Base-by-base conservation (phyloP, 495 filamentous ascomycete genomes). In the Penicillium canescens region DNA sequence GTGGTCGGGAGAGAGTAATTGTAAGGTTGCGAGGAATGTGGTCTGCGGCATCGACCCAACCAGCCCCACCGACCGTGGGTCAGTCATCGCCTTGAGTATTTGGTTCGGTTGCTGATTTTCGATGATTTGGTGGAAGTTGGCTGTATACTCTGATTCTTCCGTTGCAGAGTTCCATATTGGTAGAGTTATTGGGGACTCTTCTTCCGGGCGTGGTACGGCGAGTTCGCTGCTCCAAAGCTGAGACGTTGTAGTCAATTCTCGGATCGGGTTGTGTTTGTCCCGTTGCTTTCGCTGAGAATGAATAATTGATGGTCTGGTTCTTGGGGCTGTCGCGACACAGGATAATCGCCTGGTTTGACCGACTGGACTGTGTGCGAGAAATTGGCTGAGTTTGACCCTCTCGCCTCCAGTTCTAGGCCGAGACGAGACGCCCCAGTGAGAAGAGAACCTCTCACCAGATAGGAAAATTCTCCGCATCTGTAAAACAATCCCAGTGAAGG, bases 1-100 rank as follows among this genome's bases (percentile, higher is more conserved):
- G 58, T 78, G 67, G 21, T 61, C 45, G 3, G 76, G 76, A 12
- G 74, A 73, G 1, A 79, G 66, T 23, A 67, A 59, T 46, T 63
- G 62, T 24, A 79, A 58, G 45, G 61, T 68, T 34, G 69, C 74
- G 13, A 73, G 49, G 45, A 78, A 79, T 1, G 54, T 47, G 24
- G 52, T 70, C 44, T 66, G 58, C 26, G 72, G 61, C 57, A 77
- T 48, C 5, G 57, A 60, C 16, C 45, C 63, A 20, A 78, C 69
- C 34, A 75, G 51, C 23, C 51, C 41, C n/a, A 54, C 57, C 52
- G 61, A 71, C 38, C 62, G 66, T 46, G 66, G 65, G 21, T 73
- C 61, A 4, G 59, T 57, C 57, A 78, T 52, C 1, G 63, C 65
- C 39, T 62, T 50, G 65, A 76, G 68, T 12, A 77, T 55, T 46